phyloP scores from a whole-genome alignment of 1,139 yeast species.

The Yamadazyma mexicana region DNA sequence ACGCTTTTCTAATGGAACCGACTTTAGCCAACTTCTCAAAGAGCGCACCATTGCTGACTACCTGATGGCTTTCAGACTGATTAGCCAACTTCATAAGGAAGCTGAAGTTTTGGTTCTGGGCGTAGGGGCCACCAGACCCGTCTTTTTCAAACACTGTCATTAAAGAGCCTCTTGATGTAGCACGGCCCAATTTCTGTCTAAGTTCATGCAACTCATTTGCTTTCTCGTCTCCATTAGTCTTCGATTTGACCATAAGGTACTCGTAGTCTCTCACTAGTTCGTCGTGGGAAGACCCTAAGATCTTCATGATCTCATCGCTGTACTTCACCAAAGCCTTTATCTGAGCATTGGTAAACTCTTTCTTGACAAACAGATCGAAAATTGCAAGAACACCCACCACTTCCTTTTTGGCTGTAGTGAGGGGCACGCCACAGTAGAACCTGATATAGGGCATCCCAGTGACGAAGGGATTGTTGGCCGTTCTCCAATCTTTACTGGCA shows the following conservation, averaged over 20 bases:
- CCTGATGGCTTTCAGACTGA: conserved; percentile 15
- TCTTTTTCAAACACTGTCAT: conserved; percentile 56
- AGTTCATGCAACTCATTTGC: conserved; percentile 27
- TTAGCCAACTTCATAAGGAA: conserved; percentile 31
- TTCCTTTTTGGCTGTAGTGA: conserved; percentile 37
- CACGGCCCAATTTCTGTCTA: conserved; percentile 49
- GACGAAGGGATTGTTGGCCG: conserved; percentile 58
- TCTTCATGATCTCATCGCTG: conserved; percentile 44
- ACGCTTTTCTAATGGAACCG: conserved; percentile 45
- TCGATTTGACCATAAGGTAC: conserved; percentile 1
- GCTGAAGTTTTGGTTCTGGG: conserved; percentile 45
- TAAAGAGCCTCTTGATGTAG: conserved; percentile 43
- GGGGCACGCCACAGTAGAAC: conserved; percentile 66
- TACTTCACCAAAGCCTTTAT: conserved; percentile 34
- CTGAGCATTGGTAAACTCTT: conserved; percentile 33
- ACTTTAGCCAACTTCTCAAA: conserved; percentile 41
- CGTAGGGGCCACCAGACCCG: conserved; percentile 61
- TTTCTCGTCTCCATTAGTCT: conserved; percentile 13
- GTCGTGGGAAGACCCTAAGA: conserved; percentile 37
- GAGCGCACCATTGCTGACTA: conserved; percentile 23
- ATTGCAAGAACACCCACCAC: conserved; percentile 62
- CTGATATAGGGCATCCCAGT: conserved; percentile 57
- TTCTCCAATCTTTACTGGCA: conserved; percentile 69
- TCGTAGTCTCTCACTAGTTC: conserved; percentile 11
- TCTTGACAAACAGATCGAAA: conserved; percentile 51